Evolutionary conservation across 768 basidiomycete genomes (phyloP), one percentile per base, ranked within the genome.

Genomic region (Lyophyllum decastes): DNA sequence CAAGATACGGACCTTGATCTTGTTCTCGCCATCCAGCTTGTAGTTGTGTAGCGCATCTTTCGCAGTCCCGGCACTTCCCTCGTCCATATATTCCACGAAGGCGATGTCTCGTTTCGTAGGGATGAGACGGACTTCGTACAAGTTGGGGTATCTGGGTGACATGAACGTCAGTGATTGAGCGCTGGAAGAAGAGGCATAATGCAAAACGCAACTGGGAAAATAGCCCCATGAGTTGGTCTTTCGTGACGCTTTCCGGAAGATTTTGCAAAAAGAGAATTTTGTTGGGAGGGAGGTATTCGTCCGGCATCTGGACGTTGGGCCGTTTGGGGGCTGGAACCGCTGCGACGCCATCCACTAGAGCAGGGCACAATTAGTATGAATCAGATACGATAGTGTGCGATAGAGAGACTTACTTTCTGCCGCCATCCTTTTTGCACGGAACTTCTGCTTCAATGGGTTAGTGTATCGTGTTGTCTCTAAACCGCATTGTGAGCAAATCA

Each of bases 221-320:
- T 22, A 98, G 79, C 1, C 87, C 86, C 73, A 90, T 85, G 59
- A 99, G 88, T 68, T 92, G 89, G 52, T 97, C 95, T 69, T 96
- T 95, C 54, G 90, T 94, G 62, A 95, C 94, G 41, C 74, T 89
- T 69, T 97, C 94, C 19, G 95, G 95, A 22, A 99, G 80, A 70
- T 98, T 98, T 75, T 99, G 97, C 62, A 99, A 72, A 84, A 99
- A 99, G 51, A 99, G 83, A 73, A 98, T 96, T 73, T 95, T 95
- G 89, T 99, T 99, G 38, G 97, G 96, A 1, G 97, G 97, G 7
- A 99, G 85, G 73, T 98, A 98, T 73, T 99, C 97, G 88, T 99
- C 97, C 40, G 96, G 95, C 94, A 98, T 97, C 71, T 95, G 93
- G 59, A 97, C 90, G 63, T 87, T 86, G 22, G 91, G 91, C 43